A percentile compares a stretch with the other conserved stretches of the same genome.
These are phyloP conservation scores for Papiliotrema nemorosa DNA, from an alignment of 1,284 basidiomycete species.

Conservation along the genomic window DNA sequence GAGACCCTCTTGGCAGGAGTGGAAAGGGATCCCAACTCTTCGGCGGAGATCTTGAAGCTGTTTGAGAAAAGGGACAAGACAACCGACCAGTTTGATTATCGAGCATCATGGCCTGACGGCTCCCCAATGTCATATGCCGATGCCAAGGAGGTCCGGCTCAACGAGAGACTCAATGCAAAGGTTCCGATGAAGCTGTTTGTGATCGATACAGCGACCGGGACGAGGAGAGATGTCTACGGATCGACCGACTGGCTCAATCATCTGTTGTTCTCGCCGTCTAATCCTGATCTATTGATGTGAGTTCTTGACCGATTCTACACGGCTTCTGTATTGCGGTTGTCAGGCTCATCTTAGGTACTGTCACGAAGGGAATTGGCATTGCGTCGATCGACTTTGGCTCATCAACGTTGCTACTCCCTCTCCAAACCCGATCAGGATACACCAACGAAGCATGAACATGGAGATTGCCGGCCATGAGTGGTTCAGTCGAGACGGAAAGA, in stretches of 20 bases:
- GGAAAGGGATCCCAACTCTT: slow-evolving; percentile 6
- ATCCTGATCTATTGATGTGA: slow-evolving; percentile 17
- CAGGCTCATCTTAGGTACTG: slow-evolving; percentile 12
- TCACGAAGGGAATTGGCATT: slow-evolving; percentile 26
- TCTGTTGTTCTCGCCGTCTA: slow-evolving; percentile 22
- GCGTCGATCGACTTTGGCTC: slow-evolving; percentile 22
- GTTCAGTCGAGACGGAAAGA: slow-evolving; percentile 18
- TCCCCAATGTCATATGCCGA: slow-evolving; percentile 23
- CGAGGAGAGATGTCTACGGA: slow-evolving; percentile 11
- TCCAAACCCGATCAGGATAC: slow-evolving; percentile 11
- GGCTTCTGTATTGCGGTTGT: not conserved
- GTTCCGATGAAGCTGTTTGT: slow-evolving; percentile 20
- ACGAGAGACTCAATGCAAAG: slow-evolving; percentile 14
- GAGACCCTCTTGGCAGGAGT: slow-evolving; percentile 21
- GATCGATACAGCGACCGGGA: slow-evolving; percentile 13
- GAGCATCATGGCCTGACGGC: slow-evolving; percentile 18
- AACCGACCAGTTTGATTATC: slow-evolving; percentile 19
- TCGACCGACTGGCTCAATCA: slow-evolving; percentile 28
- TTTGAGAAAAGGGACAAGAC: slow-evolving; percentile 11
- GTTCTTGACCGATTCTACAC: no score
- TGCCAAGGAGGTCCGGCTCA: slow-evolving; percentile 20
- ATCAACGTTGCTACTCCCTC: slow-evolving; percentile 4
- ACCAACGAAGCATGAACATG: slow-evolving; percentile 24
- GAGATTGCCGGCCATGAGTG: slow-evolving; percentile 29
- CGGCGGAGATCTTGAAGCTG: slow-evolving; percentile 1